These are phyloP conservation scores for Xylaria hypoxylon DNA, from an alignment of 2,329 filamentous ascomycete genomes.

Conservation along the genomic window DNA sequence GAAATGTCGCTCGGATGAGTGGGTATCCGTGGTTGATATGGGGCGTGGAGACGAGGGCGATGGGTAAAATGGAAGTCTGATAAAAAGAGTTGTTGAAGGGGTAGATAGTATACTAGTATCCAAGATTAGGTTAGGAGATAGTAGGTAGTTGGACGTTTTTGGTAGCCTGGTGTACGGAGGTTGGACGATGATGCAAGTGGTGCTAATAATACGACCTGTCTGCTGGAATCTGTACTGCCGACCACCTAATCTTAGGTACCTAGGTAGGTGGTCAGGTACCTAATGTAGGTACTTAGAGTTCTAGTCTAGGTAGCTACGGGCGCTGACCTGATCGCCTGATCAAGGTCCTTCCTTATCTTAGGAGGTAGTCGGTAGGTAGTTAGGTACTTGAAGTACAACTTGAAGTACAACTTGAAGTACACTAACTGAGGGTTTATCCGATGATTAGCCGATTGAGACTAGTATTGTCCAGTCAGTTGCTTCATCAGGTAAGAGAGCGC, in stretches of 20 bases:
- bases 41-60: conserved; percentile 23
- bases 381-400: neutral
- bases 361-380: neutral
- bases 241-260: neutral
- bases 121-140: neutral
- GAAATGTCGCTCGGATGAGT: neutral
- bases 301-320: neutral
- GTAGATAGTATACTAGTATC: too few relatives aligned
- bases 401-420: too few relatives aligned
- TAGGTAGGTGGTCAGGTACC: neutral
- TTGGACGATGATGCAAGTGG: conserved; percentile 41
- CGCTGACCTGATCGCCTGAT: neutral
- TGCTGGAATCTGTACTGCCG: conserved; percentile 11
- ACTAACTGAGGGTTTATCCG: conserved; percentile 16
- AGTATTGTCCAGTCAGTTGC: neutral
- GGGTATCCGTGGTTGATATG: neutral
- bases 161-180: conserved; percentile 15
- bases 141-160: conserved; percentile 24
- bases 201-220: conserved; percentile 33
- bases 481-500: neutral
- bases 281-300: neutral
- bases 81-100: conserved; percentile 11
- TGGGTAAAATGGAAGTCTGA: conserved; percentile 24
- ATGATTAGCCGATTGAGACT: conserved; percentile 29
- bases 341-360: neutral